Percentiles rank a stretch among this genome's conserved stretches.
Evolutionary conservation across 352 stramenopile species (phyloP).

Genomic region (Plasmopara halstedii): DNA sequence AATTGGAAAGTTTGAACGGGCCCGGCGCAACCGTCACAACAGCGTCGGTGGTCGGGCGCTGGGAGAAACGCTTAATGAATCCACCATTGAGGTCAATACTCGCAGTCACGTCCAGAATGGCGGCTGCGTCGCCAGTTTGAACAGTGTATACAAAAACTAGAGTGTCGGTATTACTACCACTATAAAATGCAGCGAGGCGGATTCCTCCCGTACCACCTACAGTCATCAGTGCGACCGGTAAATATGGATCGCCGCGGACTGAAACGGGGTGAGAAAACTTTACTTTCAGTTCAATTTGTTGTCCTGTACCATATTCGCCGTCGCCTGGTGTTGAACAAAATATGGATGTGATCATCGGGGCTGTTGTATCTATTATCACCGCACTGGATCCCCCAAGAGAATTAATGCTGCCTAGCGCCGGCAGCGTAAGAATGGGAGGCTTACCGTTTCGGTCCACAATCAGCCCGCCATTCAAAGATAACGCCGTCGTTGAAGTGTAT

Average conservation of each 20-base stretch:
- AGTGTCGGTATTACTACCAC: conserved; percentile 62
- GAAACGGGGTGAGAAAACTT: conserved; percentile 53
- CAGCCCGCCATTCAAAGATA: conserved; percentile 41
- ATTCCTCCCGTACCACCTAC: conserved; percentile 29
- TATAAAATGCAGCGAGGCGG: conserved; percentile 35
- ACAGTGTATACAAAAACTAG: conserved; percentile 70
- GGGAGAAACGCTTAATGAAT: conserved; percentile 68
- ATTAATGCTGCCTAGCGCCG: conserved; percentile 24
- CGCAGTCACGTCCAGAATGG: conserved; percentile 40
- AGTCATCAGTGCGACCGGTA: conserved; percentile 36
- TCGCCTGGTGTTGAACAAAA: conserved; percentile 39
- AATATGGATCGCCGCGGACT: conserved; percentile 50
- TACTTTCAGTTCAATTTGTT: conserved; percentile 52
- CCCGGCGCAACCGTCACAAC: conserved; percentile 36
- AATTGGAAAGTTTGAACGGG: conserved; percentile 36
- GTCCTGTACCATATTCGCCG: conserved; percentile 60
- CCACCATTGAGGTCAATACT: conserved; percentile 52
- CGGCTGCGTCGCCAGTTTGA: conserved; percentile 41
- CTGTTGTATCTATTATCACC: conserved; percentile 63
- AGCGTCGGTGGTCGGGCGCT: conserved; percentile 53
- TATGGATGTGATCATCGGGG: conserved; percentile 51
- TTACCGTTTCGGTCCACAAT: conserved; percentile 70
- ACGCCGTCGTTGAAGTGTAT: conserved; percentile 46
- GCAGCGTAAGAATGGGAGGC: conserved; percentile 43
- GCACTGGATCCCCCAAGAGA: conserved; percentile 45